Evolutionary conservation across 129 eudicot genomes (phyloP), one percentile per base, ranked within the genome.

Genomic region (Calendula officinalis): DNA sequence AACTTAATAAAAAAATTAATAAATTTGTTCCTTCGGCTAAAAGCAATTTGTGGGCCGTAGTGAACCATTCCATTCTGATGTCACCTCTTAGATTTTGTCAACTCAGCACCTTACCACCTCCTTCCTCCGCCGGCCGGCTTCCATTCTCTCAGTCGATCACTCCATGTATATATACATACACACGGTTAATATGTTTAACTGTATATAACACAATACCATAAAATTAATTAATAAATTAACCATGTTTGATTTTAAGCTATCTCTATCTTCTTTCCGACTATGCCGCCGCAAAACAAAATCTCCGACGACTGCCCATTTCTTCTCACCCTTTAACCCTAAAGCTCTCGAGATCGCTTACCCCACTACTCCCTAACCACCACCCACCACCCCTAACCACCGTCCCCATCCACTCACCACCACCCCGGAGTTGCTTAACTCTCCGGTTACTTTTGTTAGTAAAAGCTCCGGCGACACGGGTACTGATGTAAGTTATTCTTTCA

Each of bases 241-340:
- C 56, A 66, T 72, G 66, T 71, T 70, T 66, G 65, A 78, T 36
- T 73, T 82, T 8, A 55, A 59, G 16, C 9, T 78, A 6, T 67
- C 71, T 45, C 48, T 84, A 10, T 62, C 79, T 50, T 73, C 86
- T 16, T 77, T 84, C 58, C 83, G 67, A 4, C 47, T 80, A 36
- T 80, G 86, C 39, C 80, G 90, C 2, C 66, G 72, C 50, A 80
- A 70, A 16, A 35, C 36, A 17, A 17, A 72, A 14, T 49, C 76
- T 3, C 17, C 63, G 5, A 27, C 79, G 0, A 6, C 72, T 10
- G 11, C 67, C 27, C 63, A 58, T 50, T 53, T 64, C n/a, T 80
- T 79, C 73, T 76, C 89, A n/a, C 82, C 80, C 0, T 13, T 79
- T 48, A 79, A 82, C 73, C 82, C 83, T 2, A 82, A 70, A 64